These are phyloP conservation scores for Botrytis byssoidea DNA, from an alignment of 2,329 filamentous ascomycete species.

Conservation along the genomic window DNA sequence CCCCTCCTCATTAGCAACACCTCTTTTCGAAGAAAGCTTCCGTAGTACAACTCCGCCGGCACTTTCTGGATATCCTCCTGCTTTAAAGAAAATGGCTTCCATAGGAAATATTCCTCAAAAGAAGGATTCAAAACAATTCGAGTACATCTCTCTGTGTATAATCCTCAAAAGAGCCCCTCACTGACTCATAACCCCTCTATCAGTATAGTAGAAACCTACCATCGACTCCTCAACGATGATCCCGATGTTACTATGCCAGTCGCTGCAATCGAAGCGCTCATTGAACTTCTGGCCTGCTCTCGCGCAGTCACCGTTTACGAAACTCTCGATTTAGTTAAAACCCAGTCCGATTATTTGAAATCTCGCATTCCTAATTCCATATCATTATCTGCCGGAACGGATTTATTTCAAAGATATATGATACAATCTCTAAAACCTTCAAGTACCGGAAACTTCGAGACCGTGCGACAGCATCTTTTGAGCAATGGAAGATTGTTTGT, in stretches of 20 bases:
- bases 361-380: slow-evolving; percentile 81
- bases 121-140: slow-evolving; percentile 32
- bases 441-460: slow-evolving; percentile 68
- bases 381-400: slow-evolving; percentile 87
- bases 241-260: slow-evolving; percentile 92
- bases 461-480: slow-evolving; percentile 78
- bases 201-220: slow-evolving; percentile 63
- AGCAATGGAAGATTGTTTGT: slow-evolving; percentile 86
- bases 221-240: slow-evolving; percentile 63
- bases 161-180: background rate
- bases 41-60: slow-evolving; percentile 37
- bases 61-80: slow-evolving; percentile 33
- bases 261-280: slow-evolving; percentile 88
- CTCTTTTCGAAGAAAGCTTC: slow-evolving; percentile 29
- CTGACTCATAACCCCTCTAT: slow-evolving; percentile 29
- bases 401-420: slow-evolving; percentile 93
- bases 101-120: slow-evolving; percentile 32
- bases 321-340: slow-evolving; percentile 81
- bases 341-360: slow-evolving; percentile 75
- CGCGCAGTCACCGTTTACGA: slow-evolving; percentile 87
- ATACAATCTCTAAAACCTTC: slow-evolving; percentile 62
- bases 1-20: slow-evolving; percentile 21
- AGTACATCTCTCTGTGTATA: slow-evolving; percentile 27
- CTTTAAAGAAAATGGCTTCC: slow-evolving; percentile 36
- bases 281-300: slow-evolving; percentile 77